phyloP scores from a whole-genome alignment of 768 basidiomycete genomes.

The Tylopilus vinaceipallidus region DNA sequence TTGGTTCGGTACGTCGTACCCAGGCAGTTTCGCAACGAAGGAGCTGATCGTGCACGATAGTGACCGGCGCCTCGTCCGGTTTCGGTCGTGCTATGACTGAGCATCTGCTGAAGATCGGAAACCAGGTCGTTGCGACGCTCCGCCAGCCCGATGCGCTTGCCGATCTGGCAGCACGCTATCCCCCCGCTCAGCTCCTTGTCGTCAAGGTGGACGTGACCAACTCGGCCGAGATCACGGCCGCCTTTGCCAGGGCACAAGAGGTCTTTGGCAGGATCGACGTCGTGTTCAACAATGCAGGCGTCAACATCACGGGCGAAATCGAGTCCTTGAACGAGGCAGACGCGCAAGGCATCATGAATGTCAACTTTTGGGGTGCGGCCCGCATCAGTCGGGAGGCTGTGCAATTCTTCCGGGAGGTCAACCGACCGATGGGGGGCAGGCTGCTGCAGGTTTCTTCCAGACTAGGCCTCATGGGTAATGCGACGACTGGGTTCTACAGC shows the following conservation, averaged over 20 bases:
- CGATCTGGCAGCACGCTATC: constrained; percentile 24
- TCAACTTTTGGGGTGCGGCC: constrained; percentile 36
- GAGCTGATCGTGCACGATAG: constrained; percentile 5
- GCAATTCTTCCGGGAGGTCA: constrained; percentile 37
- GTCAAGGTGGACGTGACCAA: constrained; percentile 34
- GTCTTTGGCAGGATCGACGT: constrained; percentile 36
- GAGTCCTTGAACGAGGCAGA: constrained; percentile 32
- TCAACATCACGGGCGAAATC: constrained; percentile 31
- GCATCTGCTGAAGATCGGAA: constrained; percentile 33
- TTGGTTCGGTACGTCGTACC: constrained; percentile 16
- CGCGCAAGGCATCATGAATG: constrained; percentile 37
- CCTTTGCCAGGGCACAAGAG: constrained; percentile 25
- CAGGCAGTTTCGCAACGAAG: background rate
- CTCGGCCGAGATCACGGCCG: constrained; percentile 20
- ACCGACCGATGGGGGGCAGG: constrained; percentile 37
- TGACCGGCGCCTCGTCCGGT: constrained; percentile 39
- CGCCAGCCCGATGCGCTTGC: constrained; percentile 36
- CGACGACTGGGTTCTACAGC: constrained; percentile 20
- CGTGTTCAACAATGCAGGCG: constrained; percentile 38
- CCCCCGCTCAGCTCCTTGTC: constrained; percentile 27
- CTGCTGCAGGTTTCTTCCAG: constrained; percentile 39
- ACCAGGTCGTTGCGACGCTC: constrained; percentile 42
- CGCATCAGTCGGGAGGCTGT: constrained; percentile 32
- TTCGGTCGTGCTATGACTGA: constrained; percentile 37
- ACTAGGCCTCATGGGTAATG: constrained; percentile 25